Base-by-base conservation (phyloP, 2,329 filamentous ascomycete genomes). In the Epichloe uncinata region DNA sequence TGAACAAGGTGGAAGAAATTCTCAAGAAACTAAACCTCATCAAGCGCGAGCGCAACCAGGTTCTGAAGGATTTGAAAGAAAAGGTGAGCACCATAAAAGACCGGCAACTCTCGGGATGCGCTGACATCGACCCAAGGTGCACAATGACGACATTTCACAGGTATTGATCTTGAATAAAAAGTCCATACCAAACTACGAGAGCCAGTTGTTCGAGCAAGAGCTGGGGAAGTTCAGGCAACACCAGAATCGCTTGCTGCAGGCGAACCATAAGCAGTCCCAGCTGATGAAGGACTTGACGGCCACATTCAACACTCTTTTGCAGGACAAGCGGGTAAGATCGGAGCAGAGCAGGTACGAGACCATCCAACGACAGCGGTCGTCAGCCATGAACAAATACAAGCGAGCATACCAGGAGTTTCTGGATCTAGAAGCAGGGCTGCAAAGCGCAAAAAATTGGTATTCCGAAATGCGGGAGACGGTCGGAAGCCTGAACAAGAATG, bases 111-210 rank as follows among this genome's bases (percentile, higher is more conserved):
- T 30, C 26, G 26, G 26, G 9, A 30, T 30, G 26, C 26, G 33
- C 22, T 16, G 13, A 15, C 36, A 12, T 38, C 2, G 1, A 7
- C 48, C 22, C 30, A 34, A 96, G 91, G 84, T 91, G 48, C 91
- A 95, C 68, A 88, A 85, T 56, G 94, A 98, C 61, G 94, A 98
- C 61, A 98, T 98, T 55, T 96, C 90, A 5, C 93, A 95, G 61
- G 90, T 97, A 12, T 74, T 98, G 53, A 98, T 98, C 50, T 72
- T 98, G 52, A 98, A 98, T 74, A 97, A 97, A 65, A 98, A 97
- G 68, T 85, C 88, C 2, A 91, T 97, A 60, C 78, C 88, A 18
- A 95, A 88, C 61, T 91, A 93, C 60, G 93, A 98, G 65, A 83
- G 76, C 12, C 88, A 95, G 60, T 77, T 98, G 3, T 98, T 98